Percentiles rank a stretch among this genome's conserved stretches.
phyloP scores from a whole-genome alignment of 1,284 basidiomycete species.

The Trichosporon ovoides region DNA sequence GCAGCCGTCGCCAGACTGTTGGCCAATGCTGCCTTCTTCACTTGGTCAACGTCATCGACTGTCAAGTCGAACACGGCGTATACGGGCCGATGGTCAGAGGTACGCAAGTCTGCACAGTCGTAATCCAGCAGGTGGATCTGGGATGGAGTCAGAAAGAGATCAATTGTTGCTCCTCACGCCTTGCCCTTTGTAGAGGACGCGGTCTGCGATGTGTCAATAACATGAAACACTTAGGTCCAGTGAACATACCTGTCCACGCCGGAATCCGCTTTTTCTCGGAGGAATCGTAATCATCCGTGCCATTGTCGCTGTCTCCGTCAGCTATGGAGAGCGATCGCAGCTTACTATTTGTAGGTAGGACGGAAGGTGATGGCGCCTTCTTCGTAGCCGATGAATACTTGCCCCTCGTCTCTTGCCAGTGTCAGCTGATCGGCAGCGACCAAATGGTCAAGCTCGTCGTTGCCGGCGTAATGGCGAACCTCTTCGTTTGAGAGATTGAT shows the following conservation, averaged over 20 bases:
- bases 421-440: constrained; percentile 77
- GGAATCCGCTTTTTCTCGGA: constrained; percentile 95
- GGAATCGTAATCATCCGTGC: constrained; percentile 79
- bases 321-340: background rate
- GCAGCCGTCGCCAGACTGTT: constrained; percentile 10
- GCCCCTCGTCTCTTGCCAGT: constrained; percentile 62
- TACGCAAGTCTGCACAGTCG: constrained; percentile 67
- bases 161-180: constrained; percentile 60
- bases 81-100: constrained; percentile 94
- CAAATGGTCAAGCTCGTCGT: constrained; percentile 66
- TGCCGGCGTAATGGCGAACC: constrained; percentile 61
- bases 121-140: constrained; percentile 44
- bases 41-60: constrained; percentile 70
- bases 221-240: too few species aligned
- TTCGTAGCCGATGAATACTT: constrained; percentile 74
- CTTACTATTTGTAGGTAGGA: constrained; percentile 51
- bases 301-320: constrained; percentile 45
- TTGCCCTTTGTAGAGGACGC: constrained; percentile 76
- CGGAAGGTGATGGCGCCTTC: constrained; percentile 81
- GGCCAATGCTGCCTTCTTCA: constrained; percentile 56
- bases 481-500: constrained; percentile 78
- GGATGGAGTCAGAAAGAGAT: constrained; percentile 32
- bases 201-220: constrained; percentile 55
- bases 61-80: constrained; percentile 75
- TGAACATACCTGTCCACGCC: constrained; percentile 80